Base-by-base conservation (phyloP, 257 asterid species). In the Catharanthus roseus region DNA sequence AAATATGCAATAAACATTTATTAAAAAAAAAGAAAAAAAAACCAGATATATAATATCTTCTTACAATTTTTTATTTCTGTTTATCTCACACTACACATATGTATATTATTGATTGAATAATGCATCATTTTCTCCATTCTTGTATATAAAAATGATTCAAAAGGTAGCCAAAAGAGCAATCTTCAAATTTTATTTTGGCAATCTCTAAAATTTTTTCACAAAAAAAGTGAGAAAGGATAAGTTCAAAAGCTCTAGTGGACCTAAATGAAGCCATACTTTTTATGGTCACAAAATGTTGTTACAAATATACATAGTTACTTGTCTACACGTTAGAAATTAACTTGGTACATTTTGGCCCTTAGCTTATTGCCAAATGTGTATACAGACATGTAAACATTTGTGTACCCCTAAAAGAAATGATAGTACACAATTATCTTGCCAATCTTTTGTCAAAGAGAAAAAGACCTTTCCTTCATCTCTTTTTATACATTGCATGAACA, bases 41-140 rank as follows among this genome's bases (percentile, higher is more conserved):
- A n/a, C n/a, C n/a, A n/a, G n/a, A n/a, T n/a, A n/a, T n/a, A n/a
- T n/a, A n/a, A n/a, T n/a, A n/a, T n/a, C n/a, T n/a, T n/a, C n/a
- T n/a, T n/a, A n/a, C n/a, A n/a, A n/a, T n/a, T n/a, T n/a, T n/a
- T n/a, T n/a, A n/a, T n/a, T n/a, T n/a, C n/a, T n/a, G n/a, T n/a
- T n/a, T n/a, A n/a, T n/a, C n/a, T n/a, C n/a, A n/a, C n/a, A n/a
- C n/a, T n/a, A 45, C 2, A 45, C 19, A 45, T 19, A 12, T 12
- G 24, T 72, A 9, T 24, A 24, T 10, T 33, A 29, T 44, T 28
- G 75, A 63, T 51, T 72, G 74, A 72, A 69, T 85, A 80, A 79
- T 75, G 77, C 61, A 80, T 81, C 86, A 62, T 67, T 80, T 79
- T 79, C 82, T 53, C 4, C n/a, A 28, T 77, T 78, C 55, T 72